Percentiles rank a stretch among this genome's conserved stretches.
phyloP scores from a whole-genome alignment of 2,329 filamentous ascomycete species.

The Fusarium udum region DNA sequence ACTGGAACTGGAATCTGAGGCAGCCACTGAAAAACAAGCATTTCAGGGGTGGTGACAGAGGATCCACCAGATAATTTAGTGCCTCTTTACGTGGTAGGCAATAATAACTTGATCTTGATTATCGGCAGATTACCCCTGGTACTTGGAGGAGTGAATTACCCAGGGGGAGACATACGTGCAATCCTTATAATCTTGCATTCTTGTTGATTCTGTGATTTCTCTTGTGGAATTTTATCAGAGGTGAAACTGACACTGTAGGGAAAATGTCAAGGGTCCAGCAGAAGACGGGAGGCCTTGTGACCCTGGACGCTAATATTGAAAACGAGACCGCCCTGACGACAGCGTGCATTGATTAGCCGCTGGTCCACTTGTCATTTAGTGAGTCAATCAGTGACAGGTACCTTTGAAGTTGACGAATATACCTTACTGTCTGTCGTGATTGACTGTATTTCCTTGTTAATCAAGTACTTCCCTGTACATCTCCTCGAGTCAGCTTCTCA shows the following conservation, averaged over 20 bases:
- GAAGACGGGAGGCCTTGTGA: conserved; percentile 22
- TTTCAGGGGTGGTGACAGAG: conserved; percentile 27
- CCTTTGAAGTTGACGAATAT: background rate
- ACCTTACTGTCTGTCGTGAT: background rate
- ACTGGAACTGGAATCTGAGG: conserved; percentile 19
- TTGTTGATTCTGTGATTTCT: background rate
- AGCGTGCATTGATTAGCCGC: conserved; percentile 25
- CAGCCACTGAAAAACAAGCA: conserved; percentile 37
- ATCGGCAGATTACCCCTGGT: conserved; percentile 16
- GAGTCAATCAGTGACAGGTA: conserved; percentile 8
- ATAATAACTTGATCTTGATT: conserved; percentile 2
- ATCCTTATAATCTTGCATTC: conserved; percentile 2
- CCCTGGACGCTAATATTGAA: conserved; percentile 21
- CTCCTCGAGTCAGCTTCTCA: background rate
- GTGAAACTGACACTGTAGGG: conserved; percentile 19
- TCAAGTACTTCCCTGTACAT: background rate
- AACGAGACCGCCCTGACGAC: conserved; percentile 24
- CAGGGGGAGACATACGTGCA: background rate
- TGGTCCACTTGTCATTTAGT: conserved; percentile 21
- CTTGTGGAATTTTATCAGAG: background rate
- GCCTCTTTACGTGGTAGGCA: background rate
- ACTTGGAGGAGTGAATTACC: background rate
- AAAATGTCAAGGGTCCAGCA: conserved; percentile 13
- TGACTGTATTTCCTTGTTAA: background rate
- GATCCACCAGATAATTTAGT: conserved; percentile 4